These are phyloP conservation scores for Talaromyces sp. DNA, from an alignment of 2,329 filamentous ascomycete genomes.

Conservation along the genomic window DNA sequence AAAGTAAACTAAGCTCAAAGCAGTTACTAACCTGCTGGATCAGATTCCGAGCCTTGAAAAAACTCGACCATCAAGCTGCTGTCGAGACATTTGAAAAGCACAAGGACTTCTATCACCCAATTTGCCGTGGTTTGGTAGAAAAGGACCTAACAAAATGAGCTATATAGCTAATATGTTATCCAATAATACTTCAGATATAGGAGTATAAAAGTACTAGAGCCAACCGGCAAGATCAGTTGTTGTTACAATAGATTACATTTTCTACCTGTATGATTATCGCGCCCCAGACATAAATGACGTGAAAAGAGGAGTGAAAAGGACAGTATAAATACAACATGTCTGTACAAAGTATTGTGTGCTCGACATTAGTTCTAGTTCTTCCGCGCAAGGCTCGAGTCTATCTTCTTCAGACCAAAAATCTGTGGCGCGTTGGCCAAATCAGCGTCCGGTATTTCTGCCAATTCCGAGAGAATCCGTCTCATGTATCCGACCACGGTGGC, in stretches of 20 bases:
- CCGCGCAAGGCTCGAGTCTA: slow-evolving; percentile 26
- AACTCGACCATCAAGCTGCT: slow-evolving; percentile 69
- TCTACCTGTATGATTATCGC: neutral
- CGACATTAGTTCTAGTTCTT: slow-evolving; percentile 3
- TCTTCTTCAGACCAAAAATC: slow-evolving; percentile 30
- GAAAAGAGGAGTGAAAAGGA: neutral
- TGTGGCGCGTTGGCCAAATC: slow-evolving; percentile 42
- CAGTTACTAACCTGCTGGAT: neutral
- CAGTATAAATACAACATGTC: neutral
- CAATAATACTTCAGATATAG: neutral
- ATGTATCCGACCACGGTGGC: slow-evolving; percentile 62
- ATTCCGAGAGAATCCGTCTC: slow-evolving; percentile 51
- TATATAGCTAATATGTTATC: too few relatives aligned
- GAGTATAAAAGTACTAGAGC: neutral
- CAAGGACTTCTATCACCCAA: slow-evolving; percentile 91
- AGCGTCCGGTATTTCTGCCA: slow-evolving; percentile 53
- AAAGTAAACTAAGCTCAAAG: neutral
- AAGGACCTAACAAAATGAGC: slow-evolving; percentile 60
- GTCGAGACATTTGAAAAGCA: slow-evolving; percentile 80
- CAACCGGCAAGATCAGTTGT: neutral
- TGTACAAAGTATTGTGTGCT: neutral
- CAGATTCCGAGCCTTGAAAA: slow-evolving; percentile 63
- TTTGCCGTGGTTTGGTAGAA: slow-evolving; percentile 79
- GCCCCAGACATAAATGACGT: neutral
- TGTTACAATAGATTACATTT: neutral